Conservation (phyloP, 2,329 filamentous ascomycete species). For the Pezicula carpinea region DNA sequence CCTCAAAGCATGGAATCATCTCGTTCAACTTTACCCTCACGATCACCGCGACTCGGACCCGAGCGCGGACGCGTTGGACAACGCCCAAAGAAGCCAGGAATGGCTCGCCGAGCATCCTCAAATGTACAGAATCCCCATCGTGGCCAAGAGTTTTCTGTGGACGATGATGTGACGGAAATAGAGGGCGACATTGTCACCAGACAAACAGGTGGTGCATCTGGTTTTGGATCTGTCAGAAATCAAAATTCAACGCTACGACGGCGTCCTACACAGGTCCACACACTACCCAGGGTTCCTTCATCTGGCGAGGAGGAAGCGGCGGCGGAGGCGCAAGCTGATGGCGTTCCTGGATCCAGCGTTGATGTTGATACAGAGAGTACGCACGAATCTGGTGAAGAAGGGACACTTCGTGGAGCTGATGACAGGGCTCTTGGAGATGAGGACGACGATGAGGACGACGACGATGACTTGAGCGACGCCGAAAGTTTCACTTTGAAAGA, state of each 20-base stretch:
- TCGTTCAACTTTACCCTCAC: constrained; percentile 19
- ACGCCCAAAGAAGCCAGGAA: constrained; percentile 56
- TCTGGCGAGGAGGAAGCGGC: constrained; percentile 39
- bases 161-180: constrained; percentile 80
- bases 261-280: constrained; percentile 39
- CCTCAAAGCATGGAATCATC: constrained; percentile 25
- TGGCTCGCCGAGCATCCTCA: constrained; percentile 71
- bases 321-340: constrained; percentile 17
- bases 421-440: constrained; percentile 43
- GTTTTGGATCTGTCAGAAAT: constrained; percentile 37
- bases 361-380: constrained; percentile 10
- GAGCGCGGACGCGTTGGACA: constrained; percentile 29
- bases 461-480: constrained; percentile 76
- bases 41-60: constrained; percentile 28
- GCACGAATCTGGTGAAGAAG: constrained; percentile 18
- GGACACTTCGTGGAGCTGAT: constrained; percentile 26
- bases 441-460: constrained; percentile 65
- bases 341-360: background rate
- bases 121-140: constrained; percentile 67
- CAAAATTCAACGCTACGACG: constrained; percentile 45
- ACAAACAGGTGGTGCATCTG: constrained; percentile 29
- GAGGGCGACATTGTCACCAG: constrained; percentile 58
- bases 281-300: constrained; percentile 44
- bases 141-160: constrained; percentile 83
- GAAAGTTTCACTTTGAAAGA: constrained; percentile 98